These are phyloP conservation scores for Samsoniella hepiali DNA, from an alignment of 2,329 filamentous ascomycete species.

Conservation along the genomic window DNA sequence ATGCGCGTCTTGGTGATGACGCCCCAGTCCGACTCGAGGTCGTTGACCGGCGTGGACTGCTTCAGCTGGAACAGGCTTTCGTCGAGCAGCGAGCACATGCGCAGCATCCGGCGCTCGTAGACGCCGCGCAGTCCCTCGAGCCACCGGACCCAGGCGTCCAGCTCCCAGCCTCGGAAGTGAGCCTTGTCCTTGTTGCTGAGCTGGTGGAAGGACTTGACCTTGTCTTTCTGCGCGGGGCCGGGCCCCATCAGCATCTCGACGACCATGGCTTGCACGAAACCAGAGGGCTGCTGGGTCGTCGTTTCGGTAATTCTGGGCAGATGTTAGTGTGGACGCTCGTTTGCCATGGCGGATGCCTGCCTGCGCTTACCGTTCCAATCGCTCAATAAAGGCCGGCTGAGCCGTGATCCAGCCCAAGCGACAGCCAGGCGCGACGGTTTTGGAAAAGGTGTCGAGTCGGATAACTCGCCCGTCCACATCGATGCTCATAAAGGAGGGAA, in stretches of 20 bases:
- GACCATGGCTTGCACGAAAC: slow-evolving; percentile 83
- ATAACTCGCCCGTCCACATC: slow-evolving; percentile 86
- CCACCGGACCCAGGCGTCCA: slow-evolving; percentile 88
- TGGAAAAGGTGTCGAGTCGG: slow-evolving; percentile 89
- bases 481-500: slow-evolving; percentile 76
- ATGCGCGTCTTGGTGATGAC: slow-evolving; percentile 71
- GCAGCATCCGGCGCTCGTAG: slow-evolving; percentile 81
- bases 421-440: slow-evolving; percentile 86
- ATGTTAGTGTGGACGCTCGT: background rate
- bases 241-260: slow-evolving; percentile 74
- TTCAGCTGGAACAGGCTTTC: slow-evolving; percentile 63
- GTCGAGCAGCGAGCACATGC: slow-evolving; percentile 73
- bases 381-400: slow-evolving; percentile 73
- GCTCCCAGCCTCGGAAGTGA: slow-evolving; percentile 63
- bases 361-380: slow-evolving; percentile 45
- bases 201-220: slow-evolving; percentile 40
- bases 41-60: slow-evolving; percentile 47
- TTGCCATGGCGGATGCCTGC: too few species aligned
- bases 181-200: slow-evolving; percentile 47
- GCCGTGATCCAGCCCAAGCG: slow-evolving; percentile 88
- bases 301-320: slow-evolving; percentile 67
- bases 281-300: slow-evolving; percentile 78
- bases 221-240: slow-evolving; percentile 57
- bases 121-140: slow-evolving; percentile 76
- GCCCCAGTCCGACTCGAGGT: slow-evolving; percentile 62